These are phyloP conservation scores for Nakaseomyces delphensis DNA, from an alignment of 1,139 yeast genomes.

Conservation along the genomic window DNA sequence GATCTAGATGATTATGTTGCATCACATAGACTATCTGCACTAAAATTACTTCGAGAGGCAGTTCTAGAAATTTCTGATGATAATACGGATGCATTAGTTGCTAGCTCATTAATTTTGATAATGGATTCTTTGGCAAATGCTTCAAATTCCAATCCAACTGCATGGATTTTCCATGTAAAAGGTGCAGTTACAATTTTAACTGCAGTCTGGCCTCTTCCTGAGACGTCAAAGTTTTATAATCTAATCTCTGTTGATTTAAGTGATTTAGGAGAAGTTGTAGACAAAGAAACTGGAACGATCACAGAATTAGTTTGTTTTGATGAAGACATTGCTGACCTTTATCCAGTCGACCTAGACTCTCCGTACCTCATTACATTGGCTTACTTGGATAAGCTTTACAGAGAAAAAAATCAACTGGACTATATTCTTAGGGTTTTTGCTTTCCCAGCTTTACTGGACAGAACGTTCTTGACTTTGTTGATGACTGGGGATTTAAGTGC, in stretches of 20 bases:
- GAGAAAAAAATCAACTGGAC: constrained; percentile 75
- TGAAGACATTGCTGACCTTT: constrained; percentile 71
- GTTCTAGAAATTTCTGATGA: constrained; percentile 74
- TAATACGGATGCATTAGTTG: constrained; percentile 87
- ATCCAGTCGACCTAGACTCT: constrained; percentile 74
- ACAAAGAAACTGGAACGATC: constrained; percentile 35
- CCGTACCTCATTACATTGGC: constrained; percentile 84
- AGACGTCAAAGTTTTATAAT: constrained; percentile 62
- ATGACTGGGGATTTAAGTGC: constrained; percentile 82
- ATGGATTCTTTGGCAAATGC: constrained; percentile 91
- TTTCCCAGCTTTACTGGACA: constrained; percentile 85
- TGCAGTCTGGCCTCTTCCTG: constrained; percentile 90
- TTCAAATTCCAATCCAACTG: constrained; percentile 65
- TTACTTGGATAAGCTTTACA: constrained; percentile 72
- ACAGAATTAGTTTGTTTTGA: constrained; percentile 77
- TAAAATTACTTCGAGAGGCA: constrained; percentile 71
- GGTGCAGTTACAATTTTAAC: constrained; percentile 94
- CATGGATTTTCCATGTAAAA: constrained; percentile 94
- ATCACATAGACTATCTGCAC: constrained; percentile 78
- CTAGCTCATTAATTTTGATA: constrained; percentile 77
- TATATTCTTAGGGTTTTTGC: constrained; percentile 83
- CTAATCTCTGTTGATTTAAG: constrained; percentile 67
- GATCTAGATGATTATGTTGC: constrained; percentile 81
- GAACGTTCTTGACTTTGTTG: constrained; percentile 60
- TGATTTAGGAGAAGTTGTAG: constrained; percentile 74